Percentiles rank a stretch among this genome's conserved stretches.
These are phyloP conservation scores for Scedosporium apiospermum DNA, from an alignment of 2,329 filamentous ascomycete species.

Conservation along the genomic window DNA sequence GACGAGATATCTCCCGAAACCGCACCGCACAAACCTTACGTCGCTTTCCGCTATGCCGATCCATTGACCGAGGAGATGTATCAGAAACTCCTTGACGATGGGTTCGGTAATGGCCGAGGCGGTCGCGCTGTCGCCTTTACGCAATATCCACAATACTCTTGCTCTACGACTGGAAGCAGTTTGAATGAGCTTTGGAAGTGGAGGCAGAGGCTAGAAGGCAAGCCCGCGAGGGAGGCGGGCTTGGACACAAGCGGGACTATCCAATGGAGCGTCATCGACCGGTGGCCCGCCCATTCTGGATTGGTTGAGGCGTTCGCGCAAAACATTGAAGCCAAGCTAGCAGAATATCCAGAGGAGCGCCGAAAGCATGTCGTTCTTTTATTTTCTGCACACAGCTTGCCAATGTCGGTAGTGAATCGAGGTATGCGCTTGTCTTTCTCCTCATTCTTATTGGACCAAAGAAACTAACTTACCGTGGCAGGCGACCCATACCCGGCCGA, in stretches of 20 bases:
- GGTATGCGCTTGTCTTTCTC: constrained; percentile 34
- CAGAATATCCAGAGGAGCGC: constrained; percentile 73
- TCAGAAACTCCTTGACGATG: constrained; percentile 68
- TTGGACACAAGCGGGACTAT: constrained; percentile 58
- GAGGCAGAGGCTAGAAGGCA: constrained; percentile 79
- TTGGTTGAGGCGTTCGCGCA: constrained; percentile 85
- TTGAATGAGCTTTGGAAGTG: constrained; percentile 98
- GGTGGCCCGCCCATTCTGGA: constrained; percentile 88
- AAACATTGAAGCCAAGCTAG: constrained; percentile 80
- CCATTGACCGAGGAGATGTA: constrained; percentile 96
- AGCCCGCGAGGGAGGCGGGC: constrained; percentile 41
- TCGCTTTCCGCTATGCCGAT: constrained; percentile 90
- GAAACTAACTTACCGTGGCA: constrained; percentile 25
- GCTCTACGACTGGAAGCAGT: constrained; percentile 92
- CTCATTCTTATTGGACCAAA: not conserved
- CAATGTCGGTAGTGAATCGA: constrained; percentile 95
- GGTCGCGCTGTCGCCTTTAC: constrained; percentile 94
- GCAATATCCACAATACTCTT: constrained; percentile 97
- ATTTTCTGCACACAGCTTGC: constrained; percentile 91
- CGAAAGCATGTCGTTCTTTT: constrained; percentile 75
- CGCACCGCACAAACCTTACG: constrained; percentile 93
- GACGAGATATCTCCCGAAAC: constrained; percentile 87
- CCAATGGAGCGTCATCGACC: constrained; percentile 94
- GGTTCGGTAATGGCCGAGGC: constrained; percentile 82
- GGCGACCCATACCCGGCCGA: constrained; percentile 93